Conservation (phyloP, 2,329 filamentous ascomycete species). For the Fusarium humuli region DNA sequence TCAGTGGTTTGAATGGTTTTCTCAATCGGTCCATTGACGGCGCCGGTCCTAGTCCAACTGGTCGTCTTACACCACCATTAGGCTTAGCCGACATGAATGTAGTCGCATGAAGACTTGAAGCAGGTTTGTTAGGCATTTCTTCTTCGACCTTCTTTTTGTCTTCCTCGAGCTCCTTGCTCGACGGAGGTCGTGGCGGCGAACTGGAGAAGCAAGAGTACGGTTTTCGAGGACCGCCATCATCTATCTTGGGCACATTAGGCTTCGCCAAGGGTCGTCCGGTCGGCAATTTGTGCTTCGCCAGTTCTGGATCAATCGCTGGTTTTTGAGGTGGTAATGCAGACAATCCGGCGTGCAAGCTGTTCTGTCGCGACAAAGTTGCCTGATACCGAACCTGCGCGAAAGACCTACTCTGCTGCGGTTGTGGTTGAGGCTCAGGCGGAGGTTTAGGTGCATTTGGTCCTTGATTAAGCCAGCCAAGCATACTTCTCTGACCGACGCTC, state of each 20-base stretch:
- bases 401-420: slow-evolving; percentile 32
- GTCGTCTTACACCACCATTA: slow-evolving; percentile 57
- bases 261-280: slow-evolving; percentile 51
- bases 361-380: slow-evolving; percentile 42
- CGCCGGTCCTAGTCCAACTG: slow-evolving; percentile 58
- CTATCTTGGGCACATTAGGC: slow-evolving; percentile 47
- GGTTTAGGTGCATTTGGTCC: slow-evolving; percentile 28
- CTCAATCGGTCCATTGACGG: slow-evolving; percentile 63
- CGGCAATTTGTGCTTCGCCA: slow-evolving; percentile 58
- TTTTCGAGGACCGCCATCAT: slow-evolving; percentile 49
- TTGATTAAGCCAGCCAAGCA: slow-evolving; percentile 56
- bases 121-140: slow-evolving; percentile 49
- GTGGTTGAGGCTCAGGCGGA: slow-evolving; percentile 20
- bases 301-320: slow-evolving; percentile 47
- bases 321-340: slow-evolving; percentile 10
- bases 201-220: slow-evolving; percentile 70
- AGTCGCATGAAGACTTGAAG: slow-evolving; percentile 63
- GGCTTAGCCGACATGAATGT: slow-evolving; percentile 58
- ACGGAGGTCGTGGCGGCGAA: slow-evolving; percentile 58
- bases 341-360: slow-evolving; percentile 7
- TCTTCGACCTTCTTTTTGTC: slow-evolving; percentile 44
- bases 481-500: slow-evolving; percentile 55
- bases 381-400: slow-evolving; percentile 44
- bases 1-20: slow-evolving; percentile 69
- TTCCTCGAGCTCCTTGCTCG: slow-evolving; percentile 37